Conservation (phyloP, 2,329 filamentous ascomycete genomes). For the Lasiodiplodia sp. region DNA sequence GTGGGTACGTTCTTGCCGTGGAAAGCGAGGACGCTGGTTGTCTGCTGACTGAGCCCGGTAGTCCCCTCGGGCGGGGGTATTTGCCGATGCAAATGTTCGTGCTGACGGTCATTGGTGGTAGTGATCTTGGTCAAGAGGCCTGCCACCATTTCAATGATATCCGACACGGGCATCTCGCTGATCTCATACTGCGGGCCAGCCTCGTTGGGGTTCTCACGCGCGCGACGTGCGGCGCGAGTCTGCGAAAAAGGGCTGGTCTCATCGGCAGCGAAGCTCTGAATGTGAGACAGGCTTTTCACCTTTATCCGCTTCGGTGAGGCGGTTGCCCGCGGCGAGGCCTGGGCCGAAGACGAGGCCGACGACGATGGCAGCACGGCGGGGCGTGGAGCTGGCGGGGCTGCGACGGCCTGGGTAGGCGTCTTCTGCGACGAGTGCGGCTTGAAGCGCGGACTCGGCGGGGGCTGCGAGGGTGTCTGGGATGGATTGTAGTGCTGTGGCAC, state of each 20-base stretch:
- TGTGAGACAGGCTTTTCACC: constrained; percentile 87
- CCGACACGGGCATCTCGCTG: constrained; percentile 93
- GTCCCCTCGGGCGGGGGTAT: constrained; percentile 68
- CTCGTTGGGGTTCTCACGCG: constrained; percentile 57
- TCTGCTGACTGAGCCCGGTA: constrained; percentile 67
- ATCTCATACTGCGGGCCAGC: constrained; percentile 81
- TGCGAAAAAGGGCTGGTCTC: constrained; percentile 68
- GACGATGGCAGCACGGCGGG: constrained; percentile 37
- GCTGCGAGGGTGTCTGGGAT: constrained; percentile 36
- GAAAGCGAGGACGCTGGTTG: constrained; percentile 84
- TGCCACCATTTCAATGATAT: constrained; percentile 99
- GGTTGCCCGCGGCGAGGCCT: constrained; percentile 39
- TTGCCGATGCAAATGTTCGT: constrained; percentile 84
- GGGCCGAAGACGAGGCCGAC: constrained; percentile 38
- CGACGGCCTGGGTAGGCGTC: constrained; percentile 36
- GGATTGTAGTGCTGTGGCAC: constrained; percentile 38
- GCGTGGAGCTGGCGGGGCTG: constrained; percentile 32
- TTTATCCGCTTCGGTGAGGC: constrained; percentile 68
- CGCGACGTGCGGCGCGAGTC: constrained; percentile 52
- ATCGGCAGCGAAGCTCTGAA: constrained; percentile 84
- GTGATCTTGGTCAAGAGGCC: constrained; percentile 97
- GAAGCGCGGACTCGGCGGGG: constrained; percentile 45
- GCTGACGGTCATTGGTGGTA: constrained; percentile 91
- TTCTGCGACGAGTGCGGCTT: constrained; percentile 45
- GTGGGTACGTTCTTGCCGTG: constrained; percentile 98